Base-by-base conservation (phyloP, 2,329 filamentous ascomycete species). In the Fusarium armeniacum region DNA sequence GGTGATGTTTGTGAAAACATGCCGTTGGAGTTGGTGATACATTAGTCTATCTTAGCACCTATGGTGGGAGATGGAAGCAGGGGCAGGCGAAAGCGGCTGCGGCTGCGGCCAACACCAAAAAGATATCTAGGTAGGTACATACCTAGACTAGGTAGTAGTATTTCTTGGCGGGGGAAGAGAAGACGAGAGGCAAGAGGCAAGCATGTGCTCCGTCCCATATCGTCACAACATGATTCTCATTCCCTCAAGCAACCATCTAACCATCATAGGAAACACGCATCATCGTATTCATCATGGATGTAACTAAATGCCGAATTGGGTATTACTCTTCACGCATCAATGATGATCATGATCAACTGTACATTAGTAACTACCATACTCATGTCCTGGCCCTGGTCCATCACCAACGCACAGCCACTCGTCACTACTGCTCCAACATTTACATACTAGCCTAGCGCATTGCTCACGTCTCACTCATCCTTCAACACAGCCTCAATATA, bases 401-500 rank as follows among this genome's bases (percentile, higher is more conserved):
- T 66, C 47, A 55, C 53, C 36, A 69, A 44, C 43, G 45, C 67
- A 65, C 67, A 64, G 67, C 63, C 67, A 70, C 67, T 49, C 46
- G 47, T 41, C 66, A 44, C 20, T 40, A 35, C 13, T 40, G 40
- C 16, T 53, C 46, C 36, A 32, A 43, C 49, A 32, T 32, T 28
- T 24, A 33, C 47, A 7, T 26, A 26, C 24, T 26, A 26, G 24
- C 5, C 7, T 52, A 53, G 61, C 56, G 58, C 49, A 51, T 30
- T 49, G 36, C 63, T 51, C 40, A 51, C 56, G 53, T 62, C 56
- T 55, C 57, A 58, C 67, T 58, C 45, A 54, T 70, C 52, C 33
- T 63, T 33, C 33, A 55, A 49, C 67, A 70, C 62, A 70, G 67
- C 67, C 67, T 67, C 67, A 63, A 53, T 33, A 10, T 30, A n/a